Percentiles rank a stretch among this genome's conserved stretches.
phyloP scores from a whole-genome alignment of 129 eudicot genomes.

The Flaveria sonorensis region DNA sequence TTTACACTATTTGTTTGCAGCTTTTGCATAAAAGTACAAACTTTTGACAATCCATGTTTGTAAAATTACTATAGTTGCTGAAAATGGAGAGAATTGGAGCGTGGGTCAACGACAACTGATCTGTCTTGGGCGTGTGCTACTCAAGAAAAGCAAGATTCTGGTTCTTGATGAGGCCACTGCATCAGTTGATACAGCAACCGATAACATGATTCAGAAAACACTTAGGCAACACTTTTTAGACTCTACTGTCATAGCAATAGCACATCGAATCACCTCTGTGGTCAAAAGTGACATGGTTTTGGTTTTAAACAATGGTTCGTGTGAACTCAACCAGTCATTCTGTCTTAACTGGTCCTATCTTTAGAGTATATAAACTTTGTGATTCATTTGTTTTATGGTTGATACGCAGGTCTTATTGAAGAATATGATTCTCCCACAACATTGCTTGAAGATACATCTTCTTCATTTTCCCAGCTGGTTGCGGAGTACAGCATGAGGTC shows the following conservation, averaged over 20 bases:
- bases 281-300: constrained; percentile 30
- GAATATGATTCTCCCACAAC: constrained; percentile 31
- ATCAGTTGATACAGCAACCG: constrained; percentile 27
- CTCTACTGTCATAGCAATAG: constrained; percentile 29
- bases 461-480: constrained; percentile 23
- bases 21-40: neutral
- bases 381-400: neutral
- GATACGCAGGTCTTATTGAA: constrained; percentile 20
- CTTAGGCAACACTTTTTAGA: constrained; percentile 22
- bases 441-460: constrained; percentile 10
- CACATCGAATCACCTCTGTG: constrained; percentile 33
- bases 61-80: constrained; percentile 14
- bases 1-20: neutral
- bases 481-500: constrained; percentile 19
- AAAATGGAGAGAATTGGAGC: constrained; percentile 34
- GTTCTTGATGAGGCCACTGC: constrained; percentile 39
- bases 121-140: constrained; percentile 30
- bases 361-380: neutral
- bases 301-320: constrained; percentile 24
- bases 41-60: neutral
- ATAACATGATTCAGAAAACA: constrained; percentile 30
- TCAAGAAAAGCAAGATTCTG: constrained; percentile 24
- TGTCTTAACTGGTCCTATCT: neutral
- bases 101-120: constrained; percentile 29
- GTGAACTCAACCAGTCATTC: constrained; percentile 10